Evolutionary conservation across 164 flowering plant genomes (phyloP), one percentile per base, ranked within the genome.

Genomic region (Magnolia officinalis): DNA sequence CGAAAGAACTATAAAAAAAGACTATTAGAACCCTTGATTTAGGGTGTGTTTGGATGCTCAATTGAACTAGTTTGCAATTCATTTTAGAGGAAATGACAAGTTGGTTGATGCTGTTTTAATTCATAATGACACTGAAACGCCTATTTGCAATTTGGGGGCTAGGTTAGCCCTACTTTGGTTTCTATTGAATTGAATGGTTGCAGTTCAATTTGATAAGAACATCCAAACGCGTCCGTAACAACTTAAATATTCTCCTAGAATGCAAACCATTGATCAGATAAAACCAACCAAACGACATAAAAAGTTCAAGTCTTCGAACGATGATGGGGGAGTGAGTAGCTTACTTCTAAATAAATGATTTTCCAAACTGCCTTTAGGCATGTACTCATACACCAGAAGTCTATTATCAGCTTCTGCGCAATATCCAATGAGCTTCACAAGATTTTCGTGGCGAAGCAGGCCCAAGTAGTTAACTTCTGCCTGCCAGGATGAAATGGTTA

Each of bases 281-380:
- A 37, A 37, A 37, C 45, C 45, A 37, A 37, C 45, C 45, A 37
- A 37, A 37, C 45, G 6, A 37, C 45, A 37, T 37, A 37, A 37
- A 37, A 37, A 37, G 45, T 37, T 37, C 6, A 37, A 37, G 2
- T 52, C 26, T 67, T n/a, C 4, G 58, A 55, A 21, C 55, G 19
- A 37, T n/a, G 67, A 24, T 3, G 29, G 23, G 26, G 63, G 29
- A n/a, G 50, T 6, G 20, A 50, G 9, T 50, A 49, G 63, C 91
- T 86, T 85, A 93, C 98, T 94, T 85, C 87, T 88, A 72, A 94
- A 94, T 50, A 94, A 73, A 83, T 94, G 98, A 78, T 91, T 90
- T 84, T 94, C 97, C 86, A 94, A 86, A 76, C 96, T 89, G 45
- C 98, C 98, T 75, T 85, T 89, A 7, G 88, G 83, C 98, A 94